Evolutionary conservation across 2,329 filamentous ascomycete genomes (phyloP), one percentile per base, ranked within the genome.

Genomic region (Xylaria sp.): DNA sequence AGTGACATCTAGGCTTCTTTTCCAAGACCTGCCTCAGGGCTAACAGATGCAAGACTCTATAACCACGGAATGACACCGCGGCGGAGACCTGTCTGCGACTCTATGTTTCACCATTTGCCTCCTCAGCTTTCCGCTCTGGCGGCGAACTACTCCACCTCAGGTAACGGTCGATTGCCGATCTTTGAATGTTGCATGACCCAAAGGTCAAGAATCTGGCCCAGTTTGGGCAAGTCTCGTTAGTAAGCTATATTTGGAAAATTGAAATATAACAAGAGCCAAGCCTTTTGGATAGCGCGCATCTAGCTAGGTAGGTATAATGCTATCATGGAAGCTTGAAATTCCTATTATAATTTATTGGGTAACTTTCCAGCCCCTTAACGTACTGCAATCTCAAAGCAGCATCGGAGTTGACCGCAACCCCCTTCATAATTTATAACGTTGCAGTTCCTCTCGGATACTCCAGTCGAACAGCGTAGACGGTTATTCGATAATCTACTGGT

Each of bases 1-100:
- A 12, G 47, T 47, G 23, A 29, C 44, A 50, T 60, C 27, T 6
- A 16, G 57, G 23, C 21, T 27, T 32, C 18, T 18, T 4, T 4
- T 37, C 29, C 23, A 29, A 27, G 13, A 4, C 27, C 35, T n/a
- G 12, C 35, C 27, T 40, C 40, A 27, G 40, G 44, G 32, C 29
- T 51, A 13, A 21, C 10, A 25, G 60, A 29, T 23, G 40, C 18
- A 25, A 55, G 44, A n/a, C 4, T 23, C 21, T n/a, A 23, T n/a
- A 21, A 53, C 23, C 16, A 55, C 57, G 66, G 62, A 68, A 68
- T 57, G 42, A 42, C 35, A 16, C 50, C 61, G 57, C 37, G 8
- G 42, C 25, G 13, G 21, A 60, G 9, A n/a, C 13, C 25, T 55
- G 18, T 32, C 55, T 51, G 40, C n/a, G 29, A 37, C 13, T 18